Percentiles rank a stretch among this genome's conserved stretches.
Evolutionary conservation across 2,329 filamentous ascomycete genomes (phyloP).

Genomic region (Metarhizium brunneum): DNA sequence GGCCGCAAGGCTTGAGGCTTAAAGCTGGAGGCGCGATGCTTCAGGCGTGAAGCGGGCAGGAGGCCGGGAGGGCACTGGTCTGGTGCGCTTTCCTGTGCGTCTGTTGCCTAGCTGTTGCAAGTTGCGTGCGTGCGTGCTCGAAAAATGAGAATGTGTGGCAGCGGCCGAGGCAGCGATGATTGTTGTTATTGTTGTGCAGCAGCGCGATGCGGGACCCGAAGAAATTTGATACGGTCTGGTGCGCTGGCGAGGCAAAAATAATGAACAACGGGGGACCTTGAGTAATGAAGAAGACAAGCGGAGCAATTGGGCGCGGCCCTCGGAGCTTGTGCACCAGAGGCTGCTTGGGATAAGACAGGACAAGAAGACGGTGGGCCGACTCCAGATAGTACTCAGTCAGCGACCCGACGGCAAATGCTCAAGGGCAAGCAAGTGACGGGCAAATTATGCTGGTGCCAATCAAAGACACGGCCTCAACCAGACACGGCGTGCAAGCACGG

Average conservation of each 20-base stretch:
- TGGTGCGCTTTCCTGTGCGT: not conserved
- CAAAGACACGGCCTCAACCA: not conserved
- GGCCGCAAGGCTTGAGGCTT: not conserved
- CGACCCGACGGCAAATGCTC: too few species aligned
- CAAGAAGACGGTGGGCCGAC: not conserved
- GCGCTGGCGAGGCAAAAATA: slow-evolving; percentile 9
- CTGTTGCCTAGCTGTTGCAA: not conserved
- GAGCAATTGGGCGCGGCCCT: slow-evolving; percentile 10
- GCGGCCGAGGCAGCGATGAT: not conserved
- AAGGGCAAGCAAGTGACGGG: not conserved
- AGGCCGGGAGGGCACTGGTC: not conserved
- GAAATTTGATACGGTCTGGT: slow-evolving; percentile 20
- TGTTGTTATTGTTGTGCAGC: slow-evolving; percentile 3
- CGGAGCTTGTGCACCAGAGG: not conserved
- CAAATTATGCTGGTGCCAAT: not conserved
- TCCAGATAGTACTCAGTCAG: not conserved
- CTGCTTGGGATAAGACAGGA: not conserved
- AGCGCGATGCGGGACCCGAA: slow-evolving; percentile 16
- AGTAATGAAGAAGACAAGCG: slow-evolving; percentile 16
- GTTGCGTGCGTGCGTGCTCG: not conserved
- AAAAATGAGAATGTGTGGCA: not conserved
- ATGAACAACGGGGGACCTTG: slow-evolving; percentile 16
- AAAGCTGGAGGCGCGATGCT: not conserved
- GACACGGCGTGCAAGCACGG: too few species aligned
- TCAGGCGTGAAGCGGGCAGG: not conserved